These are phyloP conservation scores for Botrytis byssoidea DNA, from an alignment of 2,329 filamentous ascomycete genomes.

Conservation along the genomic window DNA sequence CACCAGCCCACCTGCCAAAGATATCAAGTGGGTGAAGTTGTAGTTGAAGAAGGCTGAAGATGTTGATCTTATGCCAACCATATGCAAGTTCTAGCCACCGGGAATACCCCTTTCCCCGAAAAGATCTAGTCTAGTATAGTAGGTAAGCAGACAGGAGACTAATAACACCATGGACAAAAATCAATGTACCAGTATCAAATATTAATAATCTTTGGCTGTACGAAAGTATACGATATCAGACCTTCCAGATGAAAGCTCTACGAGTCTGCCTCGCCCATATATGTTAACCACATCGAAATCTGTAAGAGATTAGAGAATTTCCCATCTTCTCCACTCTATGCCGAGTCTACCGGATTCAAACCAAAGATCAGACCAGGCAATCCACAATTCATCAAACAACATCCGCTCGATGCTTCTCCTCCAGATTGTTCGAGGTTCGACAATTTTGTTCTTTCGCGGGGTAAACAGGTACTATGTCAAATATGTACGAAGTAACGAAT, in stretches of 20 bases:
- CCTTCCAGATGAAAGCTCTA: neutral
- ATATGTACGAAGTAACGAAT: neutral
- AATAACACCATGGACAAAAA: neutral
- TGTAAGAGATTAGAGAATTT: neutral
- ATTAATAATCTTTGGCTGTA: neutral
- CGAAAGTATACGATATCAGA: neutral
- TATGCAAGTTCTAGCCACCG: neutral
- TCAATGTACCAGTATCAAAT: neutral
- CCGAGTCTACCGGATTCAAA: neutral
- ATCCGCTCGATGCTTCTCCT: constrained; percentile 1
- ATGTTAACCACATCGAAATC: neutral
- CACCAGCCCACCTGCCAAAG: neutral
- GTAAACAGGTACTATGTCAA: neutral
- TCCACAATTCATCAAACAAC: constrained; percentile 16
- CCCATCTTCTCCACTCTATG: constrained; percentile 9
- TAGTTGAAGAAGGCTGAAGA: neutral
- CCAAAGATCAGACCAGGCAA: neutral
- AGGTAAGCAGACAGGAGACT: neutral
- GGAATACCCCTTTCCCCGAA: constrained; percentile 6
- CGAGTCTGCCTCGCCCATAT: neutral
- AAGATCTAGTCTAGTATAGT: neutral
- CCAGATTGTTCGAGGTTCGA: neutral
- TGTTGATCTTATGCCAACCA: constrained; percentile 1
- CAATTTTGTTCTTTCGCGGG: neutral
- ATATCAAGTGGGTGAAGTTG: neutral